Conservation (phyloP, 495 filamentous ascomycete genomes). For the Letharia columbiana region DNA sequence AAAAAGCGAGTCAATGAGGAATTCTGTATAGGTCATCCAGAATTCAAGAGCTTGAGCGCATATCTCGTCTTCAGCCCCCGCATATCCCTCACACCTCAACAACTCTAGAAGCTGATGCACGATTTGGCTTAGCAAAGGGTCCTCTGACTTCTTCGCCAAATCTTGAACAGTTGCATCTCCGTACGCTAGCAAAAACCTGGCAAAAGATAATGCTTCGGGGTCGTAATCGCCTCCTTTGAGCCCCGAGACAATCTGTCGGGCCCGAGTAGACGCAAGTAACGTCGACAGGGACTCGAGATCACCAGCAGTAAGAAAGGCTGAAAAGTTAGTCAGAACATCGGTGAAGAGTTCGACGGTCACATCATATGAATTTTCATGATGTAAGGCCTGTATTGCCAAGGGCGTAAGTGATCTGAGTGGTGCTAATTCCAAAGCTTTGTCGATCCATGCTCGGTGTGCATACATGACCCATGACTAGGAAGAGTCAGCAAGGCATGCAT, state of each 20-base stretch:
- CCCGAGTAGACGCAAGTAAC: slow-evolving; percentile 50
- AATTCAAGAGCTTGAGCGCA: slow-evolving; percentile 73
- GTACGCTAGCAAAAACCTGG: slow-evolving; percentile 62
- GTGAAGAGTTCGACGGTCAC: slow-evolving; percentile 54
- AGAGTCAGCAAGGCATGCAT: neutral
- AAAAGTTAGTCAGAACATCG: slow-evolving; percentile 56
- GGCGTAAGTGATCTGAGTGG: slow-evolving; percentile 48
- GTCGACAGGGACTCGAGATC: slow-evolving; percentile 47
- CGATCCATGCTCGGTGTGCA: slow-evolving; percentile 50
- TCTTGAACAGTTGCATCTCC: slow-evolving; percentile 50
- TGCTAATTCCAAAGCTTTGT: slow-evolving; percentile 43
- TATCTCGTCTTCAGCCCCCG: slow-evolving; percentile 67
- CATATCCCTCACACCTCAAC: slow-evolving; percentile 60
- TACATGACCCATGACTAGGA: slow-evolving; percentile 59
- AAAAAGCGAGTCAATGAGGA: slow-evolving; percentile 35
- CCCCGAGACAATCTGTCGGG: slow-evolving; percentile 34
- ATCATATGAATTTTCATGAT: slow-evolving; percentile 45
- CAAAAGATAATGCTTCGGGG: slow-evolving; percentile 58
- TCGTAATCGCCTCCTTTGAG: slow-evolving; percentile 54
- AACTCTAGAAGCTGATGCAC: slow-evolving; percentile 48
- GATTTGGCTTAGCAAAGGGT: slow-evolving; percentile 10
- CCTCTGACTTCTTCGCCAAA: slow-evolving; percentile 32
- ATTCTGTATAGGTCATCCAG: slow-evolving; percentile 67
- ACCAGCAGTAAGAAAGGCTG: slow-evolving; percentile 48
- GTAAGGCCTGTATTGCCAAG: slow-evolving; percentile 48